phyloP scores from a whole-genome alignment of 2,329 filamentous ascomycete species.

The Dryadomyces sulphureus region DNA sequence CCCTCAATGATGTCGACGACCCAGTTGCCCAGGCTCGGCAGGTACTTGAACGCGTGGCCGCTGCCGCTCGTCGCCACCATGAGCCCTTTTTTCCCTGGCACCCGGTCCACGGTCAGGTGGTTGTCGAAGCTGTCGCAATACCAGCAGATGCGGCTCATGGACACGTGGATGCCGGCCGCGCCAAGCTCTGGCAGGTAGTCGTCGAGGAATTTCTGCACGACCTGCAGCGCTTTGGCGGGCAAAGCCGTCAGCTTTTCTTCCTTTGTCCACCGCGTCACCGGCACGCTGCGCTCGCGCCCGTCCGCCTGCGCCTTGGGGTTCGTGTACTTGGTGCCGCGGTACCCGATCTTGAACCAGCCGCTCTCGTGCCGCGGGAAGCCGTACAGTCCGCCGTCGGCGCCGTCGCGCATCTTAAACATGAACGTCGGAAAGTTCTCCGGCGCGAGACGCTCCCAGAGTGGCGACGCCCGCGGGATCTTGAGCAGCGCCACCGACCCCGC shows the following conservation, averaged over 20 bases:
- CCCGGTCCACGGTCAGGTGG: conserved; percentile 19
- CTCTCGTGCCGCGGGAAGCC: conserved; percentile 14
- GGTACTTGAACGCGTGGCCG: conserved; percentile 18
- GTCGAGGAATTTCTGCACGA: conserved; percentile 19
- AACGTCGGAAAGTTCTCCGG: conserved; percentile 23
- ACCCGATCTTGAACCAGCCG: conserved; percentile 16
- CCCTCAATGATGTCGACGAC: conserved; percentile 31
- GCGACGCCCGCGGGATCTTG: conserved; percentile 21
- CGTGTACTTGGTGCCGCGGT: conserved; percentile 19
- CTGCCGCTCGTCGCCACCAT: conserved; percentile 9
- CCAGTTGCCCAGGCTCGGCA: conserved; percentile 17
- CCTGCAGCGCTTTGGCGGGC: conserved; percentile 11
- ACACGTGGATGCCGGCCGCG: conserved; percentile 18
- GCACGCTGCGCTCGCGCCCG: conserved; percentile 22
- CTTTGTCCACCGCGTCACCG: conserved; percentile 20
- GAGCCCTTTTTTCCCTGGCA: conserved; percentile 12
- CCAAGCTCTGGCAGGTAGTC: conserved; percentile 27
- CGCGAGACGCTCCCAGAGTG: conserved; percentile 23
- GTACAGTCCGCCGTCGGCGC: conserved; percentile 14
- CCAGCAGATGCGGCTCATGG: conserved; percentile 20
- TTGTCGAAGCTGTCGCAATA: conserved; percentile 22
- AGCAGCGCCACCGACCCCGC: conserved; percentile 29
- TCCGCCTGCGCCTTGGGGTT: conserved; percentile 22
- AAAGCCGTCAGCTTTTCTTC: conserved; percentile 10
- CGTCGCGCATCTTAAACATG: conserved; percentile 10